phyloP scores from a whole-genome alignment of 306 rosid genomes.

The Cajanus cajan region DNA sequence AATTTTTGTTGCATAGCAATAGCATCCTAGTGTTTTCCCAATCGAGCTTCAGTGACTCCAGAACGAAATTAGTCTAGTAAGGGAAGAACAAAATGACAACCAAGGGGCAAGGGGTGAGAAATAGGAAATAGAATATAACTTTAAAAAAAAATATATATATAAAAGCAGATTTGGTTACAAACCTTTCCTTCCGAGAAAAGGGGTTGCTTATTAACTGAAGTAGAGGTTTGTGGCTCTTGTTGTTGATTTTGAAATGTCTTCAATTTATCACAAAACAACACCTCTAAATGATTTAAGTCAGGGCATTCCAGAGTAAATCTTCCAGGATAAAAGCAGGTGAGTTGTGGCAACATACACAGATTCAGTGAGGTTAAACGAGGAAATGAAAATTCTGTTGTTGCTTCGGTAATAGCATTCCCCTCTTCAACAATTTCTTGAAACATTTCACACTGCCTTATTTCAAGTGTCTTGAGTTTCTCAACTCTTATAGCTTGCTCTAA shows the following conservation, averaged over 20 bases:
- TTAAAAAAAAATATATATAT: neutral
- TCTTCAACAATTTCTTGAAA: neutral
- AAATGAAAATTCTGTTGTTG: neutral
- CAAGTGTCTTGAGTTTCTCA: neutral
- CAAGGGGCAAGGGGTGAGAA: no score
- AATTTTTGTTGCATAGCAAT: no score
- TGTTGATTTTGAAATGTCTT: neutral
- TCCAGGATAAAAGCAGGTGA: neutral
- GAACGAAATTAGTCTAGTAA: no score
- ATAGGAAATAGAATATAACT: neutral
- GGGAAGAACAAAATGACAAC: no score
- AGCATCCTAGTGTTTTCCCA: no score
- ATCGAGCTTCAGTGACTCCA: no score
- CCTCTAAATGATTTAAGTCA: rapidly evolving
- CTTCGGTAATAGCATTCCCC: no score
- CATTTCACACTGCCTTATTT: rapidly evolving
- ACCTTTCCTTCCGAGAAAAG: slow-evolving; percentile 15
- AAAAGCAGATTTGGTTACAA: neutral
- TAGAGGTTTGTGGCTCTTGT: no score
- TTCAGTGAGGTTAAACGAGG: neutral
- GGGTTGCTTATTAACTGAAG: no score
- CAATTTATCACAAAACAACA: neutral
- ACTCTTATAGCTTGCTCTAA: neutral
- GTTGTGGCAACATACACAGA: neutral
- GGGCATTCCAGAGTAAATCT: neutral